Conservation (phyloP, 352 stramenopile genomes). For the Phytophthora pisi region DNA sequence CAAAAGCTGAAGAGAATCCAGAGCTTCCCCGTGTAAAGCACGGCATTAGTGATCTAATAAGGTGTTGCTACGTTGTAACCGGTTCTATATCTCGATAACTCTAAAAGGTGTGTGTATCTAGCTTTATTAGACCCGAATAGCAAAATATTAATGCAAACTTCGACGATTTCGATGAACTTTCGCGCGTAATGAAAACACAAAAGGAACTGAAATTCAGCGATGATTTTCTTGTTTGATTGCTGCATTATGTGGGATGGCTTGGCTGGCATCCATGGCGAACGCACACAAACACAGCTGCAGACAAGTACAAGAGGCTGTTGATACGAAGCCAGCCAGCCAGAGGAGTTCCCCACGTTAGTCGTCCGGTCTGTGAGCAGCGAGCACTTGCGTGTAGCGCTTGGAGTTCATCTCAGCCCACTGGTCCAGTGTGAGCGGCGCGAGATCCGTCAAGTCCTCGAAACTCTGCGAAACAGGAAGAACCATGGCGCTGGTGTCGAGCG, state of each 20-base stretch:
- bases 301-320: not conserved
- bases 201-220: not conserved
- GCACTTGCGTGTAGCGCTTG: constrained; percentile 54
- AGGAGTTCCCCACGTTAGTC: not conserved
- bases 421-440: constrained; percentile 51
- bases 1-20: too few relatives aligned
- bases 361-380: constrained; percentile 27
- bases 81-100: too few relatives aligned
- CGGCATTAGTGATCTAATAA: too few relatives aligned
- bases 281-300: not conserved
- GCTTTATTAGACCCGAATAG: too few relatives aligned
- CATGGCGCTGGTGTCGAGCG: constrained; percentile 28
- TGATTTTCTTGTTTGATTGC: constrained; percentile 1
- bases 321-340: not conserved
- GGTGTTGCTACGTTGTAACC: too few relatives aligned
- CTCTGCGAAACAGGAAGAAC: constrained; percentile 48
- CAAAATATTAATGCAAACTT: too few relatives aligned
- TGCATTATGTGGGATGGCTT: not conserved
- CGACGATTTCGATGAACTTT: too few relatives aligned
- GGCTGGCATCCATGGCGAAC: not conserved
- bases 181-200: too few relatives aligned
- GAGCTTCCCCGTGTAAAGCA: too few relatives aligned
- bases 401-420: constrained; percentile 54
- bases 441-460: constrained; percentile 69
- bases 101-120: too few relatives aligned